Base-by-base conservation (phyloP, 176 grass and related monocot genomes). In the Avena insularis region DNA sequence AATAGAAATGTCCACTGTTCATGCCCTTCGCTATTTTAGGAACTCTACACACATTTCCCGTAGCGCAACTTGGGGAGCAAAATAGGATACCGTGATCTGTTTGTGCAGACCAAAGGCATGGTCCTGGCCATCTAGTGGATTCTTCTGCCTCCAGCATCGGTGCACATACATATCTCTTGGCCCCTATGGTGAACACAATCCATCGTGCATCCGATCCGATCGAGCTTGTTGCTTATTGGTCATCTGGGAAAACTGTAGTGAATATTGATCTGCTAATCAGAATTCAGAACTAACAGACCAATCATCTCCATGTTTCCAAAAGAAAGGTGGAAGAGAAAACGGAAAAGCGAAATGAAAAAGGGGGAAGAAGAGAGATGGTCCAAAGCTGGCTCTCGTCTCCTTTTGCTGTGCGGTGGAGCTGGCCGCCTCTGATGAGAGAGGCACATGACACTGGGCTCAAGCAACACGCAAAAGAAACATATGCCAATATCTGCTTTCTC, bases 391-490 rank as follows among this genome's bases (percentile, higher is more conserved):
- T 63, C 75, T 63, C 75, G 6, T 21, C 66, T 9, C 86, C 89
- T 94, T 92, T 90, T 27, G 87, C 90, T 89, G 86, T 77, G 58
- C 25, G n/a, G 80, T 86, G 75, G 87, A 87, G 89, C 78, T 95
- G 93, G 90, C 87, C 84, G 77, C 48, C 79, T 91, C 90, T 83
- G 67, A 73, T 83, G 61, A 73, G 91, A 77, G 91, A 87, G 43
- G 89, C 95, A 93, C 93, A 91, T 97, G 87, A 85, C 85, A 59
- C 43, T 36, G 75, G 83, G 53, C 63, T 86, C 90, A 71, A 88
- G 29, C 83, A 82, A 84, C 89, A 63, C 89, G 51, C 75, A 79
- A 90, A 90, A 93, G 79, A 79, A 83, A 77, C 83, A 74, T 71
- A 82, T 85, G 82, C 86, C 70, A 62, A 83, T 66, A 77, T 79